phyloP scores from a whole-genome alignment of 2,329 filamentous ascomycete genomes.

The Plenodomus biglobosus region DNA sequence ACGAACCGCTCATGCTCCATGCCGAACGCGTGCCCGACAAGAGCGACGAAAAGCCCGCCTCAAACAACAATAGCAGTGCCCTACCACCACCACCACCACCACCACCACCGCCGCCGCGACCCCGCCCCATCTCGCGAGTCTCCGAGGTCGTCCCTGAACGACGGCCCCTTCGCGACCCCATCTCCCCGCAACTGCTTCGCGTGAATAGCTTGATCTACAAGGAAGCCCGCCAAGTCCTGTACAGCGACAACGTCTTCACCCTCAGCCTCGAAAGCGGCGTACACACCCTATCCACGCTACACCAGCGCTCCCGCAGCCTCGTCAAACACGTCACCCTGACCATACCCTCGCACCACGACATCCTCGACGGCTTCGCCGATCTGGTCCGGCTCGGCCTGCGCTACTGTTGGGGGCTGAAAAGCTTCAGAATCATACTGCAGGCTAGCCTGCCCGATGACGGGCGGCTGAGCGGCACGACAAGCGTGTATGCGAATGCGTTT shows the following conservation, averaged over 20 bases:
- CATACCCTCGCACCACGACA: slow-evolving; percentile 51
- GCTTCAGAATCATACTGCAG: slow-evolving; percentile 46
- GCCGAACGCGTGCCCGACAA: slow-evolving; percentile 15
- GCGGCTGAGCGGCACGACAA: slow-evolving; percentile 38
- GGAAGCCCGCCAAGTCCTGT: slow-evolving; percentile 37
- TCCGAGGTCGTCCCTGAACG: not conserved
- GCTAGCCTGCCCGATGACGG: slow-evolving; percentile 35
- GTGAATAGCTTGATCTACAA: slow-evolving; percentile 45
- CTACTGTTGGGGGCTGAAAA: slow-evolving; percentile 51
- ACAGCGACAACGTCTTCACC: slow-evolving; percentile 38
- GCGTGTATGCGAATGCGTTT: slow-evolving; percentile 52
- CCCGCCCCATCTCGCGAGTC: not conserved
- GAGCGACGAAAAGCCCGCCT: slow-evolving; percentile 9
- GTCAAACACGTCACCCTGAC: slow-evolving; percentile 49
- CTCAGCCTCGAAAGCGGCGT: slow-evolving; percentile 45
- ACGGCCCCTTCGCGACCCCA: slow-evolving; percentile 26
- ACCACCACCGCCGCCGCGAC: not conserved
- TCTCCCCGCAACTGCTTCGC: slow-evolving; percentile 45
- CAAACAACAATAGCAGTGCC: not conserved
- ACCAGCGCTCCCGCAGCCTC: slow-evolving; percentile 48
- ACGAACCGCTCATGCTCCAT: slow-evolving; percentile 36
- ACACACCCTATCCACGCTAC: slow-evolving; percentile 43
- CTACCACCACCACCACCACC: not conserved
- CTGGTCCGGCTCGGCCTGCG: slow-evolving; percentile 49
- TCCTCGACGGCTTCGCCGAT: slow-evolving; percentile 51